Evolutionary conservation across 805 yeast genomes (phyloP), one percentile per base, ranked within the genome.

Genomic region (Ogataea populi-albae): DNA sequence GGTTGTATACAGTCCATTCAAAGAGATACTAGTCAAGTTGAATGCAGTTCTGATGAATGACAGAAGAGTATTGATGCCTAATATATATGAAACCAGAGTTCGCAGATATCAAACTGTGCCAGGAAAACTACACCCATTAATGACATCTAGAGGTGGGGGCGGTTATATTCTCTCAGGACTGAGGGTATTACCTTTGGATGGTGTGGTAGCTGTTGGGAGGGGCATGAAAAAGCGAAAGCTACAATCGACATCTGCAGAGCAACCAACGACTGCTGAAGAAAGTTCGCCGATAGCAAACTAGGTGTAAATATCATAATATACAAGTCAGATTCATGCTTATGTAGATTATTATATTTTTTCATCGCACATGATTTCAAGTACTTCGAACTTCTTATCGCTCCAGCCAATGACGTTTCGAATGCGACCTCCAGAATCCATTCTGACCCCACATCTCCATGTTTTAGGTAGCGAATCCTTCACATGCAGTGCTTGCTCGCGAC

Each of bases 131-230:
- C 99, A 93, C 59, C 99, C 99, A 1, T 55, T 81, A 41, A 93
- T 93, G 99, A 86, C 97, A 0, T 79, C 82, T 71, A 73, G 86
- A 51, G 88, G 95, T 5, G 89, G 83, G 39, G 98, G 97, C 22
- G 99, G 99, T 0, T 91, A 78, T 57, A 57, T 93, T 3, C 65
- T 88, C 46, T 73, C 79, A 66, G 95, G 91, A 3, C 75, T 85
- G 11, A 70, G 85, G 32, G 97, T 93, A 0, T 64, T 78, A 35
- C 96, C 96, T 2, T 62, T 69, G 30, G 81, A 74, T 22, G 68
- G 69, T 23, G 76, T 77, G 29, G 76, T 74, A 12, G 84, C 86
- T 9, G 81, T 85, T 5, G 86, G 87, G 4, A 77, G 85, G 40
- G 80, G 84, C 26, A 61, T 70, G 24, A 56, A 69, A 22, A 71